A percentile compares a stretch with the other conserved stretches of the same genome.
Conservation (phyloP, 2,329 filamentous ascomycete genomes). For the Pseudogymnoascus sp. region DNA sequence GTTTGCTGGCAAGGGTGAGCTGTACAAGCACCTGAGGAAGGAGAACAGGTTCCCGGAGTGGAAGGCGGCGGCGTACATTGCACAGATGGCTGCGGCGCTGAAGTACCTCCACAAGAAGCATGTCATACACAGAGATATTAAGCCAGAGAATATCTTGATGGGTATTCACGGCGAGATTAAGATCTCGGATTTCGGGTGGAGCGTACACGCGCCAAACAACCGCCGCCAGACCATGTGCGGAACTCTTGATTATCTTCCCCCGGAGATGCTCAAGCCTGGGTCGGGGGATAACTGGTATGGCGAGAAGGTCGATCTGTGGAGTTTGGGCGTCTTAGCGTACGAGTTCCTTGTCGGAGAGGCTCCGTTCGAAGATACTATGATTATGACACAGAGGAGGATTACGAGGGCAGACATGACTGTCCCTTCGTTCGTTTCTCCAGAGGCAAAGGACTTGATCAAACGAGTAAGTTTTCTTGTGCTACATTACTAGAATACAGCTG, state of each 20-base stretch:
- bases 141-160: slow-evolving; percentile 93
- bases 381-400: slow-evolving; percentile 91
- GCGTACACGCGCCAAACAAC: slow-evolving; percentile 93
- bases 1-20: slow-evolving; percentile 63
- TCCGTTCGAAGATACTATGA: slow-evolving; percentile 89
- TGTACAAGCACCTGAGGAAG: slow-evolving; percentile 65
- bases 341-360: slow-evolving; percentile 95
- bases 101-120: slow-evolving; percentile 93
- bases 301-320: slow-evolving; percentile 96
- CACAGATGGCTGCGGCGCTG: slow-evolving; percentile 74
- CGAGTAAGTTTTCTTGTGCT: slow-evolving; percentile 47
- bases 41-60: slow-evolving; percentile 63
- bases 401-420: slow-evolving; percentile 85
- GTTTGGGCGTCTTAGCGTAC: slow-evolving; percentile 86
- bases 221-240: slow-evolving; percentile 92
- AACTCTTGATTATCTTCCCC: slow-evolving; percentile 92
- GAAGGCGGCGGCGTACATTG: slow-evolving; percentile 66
- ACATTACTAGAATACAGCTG: slow-evolving; percentile 12
- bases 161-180: slow-evolving; percentile 98
- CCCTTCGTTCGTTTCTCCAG: slow-evolving; percentile 79
- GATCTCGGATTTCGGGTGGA: slow-evolving; percentile 97
- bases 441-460: slow-evolving; percentile 89
- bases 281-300: slow-evolving; percentile 80
- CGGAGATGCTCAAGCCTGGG: slow-evolving; percentile 89
- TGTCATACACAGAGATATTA: slow-evolving; percentile 95